These are phyloP conservation scores for Macrotyloma uniflorum DNA, from an alignment of 306 rosid species.

Conservation along the genomic window DNA sequence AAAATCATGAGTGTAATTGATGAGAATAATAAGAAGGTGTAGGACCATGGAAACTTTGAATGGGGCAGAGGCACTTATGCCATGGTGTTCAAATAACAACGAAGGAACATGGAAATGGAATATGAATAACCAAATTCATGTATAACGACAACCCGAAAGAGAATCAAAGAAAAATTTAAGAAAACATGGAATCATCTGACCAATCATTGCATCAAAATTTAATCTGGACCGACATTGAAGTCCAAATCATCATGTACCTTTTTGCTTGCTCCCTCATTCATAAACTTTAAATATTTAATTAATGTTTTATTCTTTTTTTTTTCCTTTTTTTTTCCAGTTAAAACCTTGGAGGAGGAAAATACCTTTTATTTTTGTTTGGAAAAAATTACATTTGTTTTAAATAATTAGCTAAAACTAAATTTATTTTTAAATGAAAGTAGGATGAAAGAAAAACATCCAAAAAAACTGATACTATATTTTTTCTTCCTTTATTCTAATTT, in stretches of 20 bases:
- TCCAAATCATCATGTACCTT: not conserved
- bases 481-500: too few relatives aligned
- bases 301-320: not conserved
- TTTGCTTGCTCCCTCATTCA: not conserved
- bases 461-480: too few relatives aligned
- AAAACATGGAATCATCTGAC: constrained; percentile 6
- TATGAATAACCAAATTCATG: not conserved
- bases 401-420: too few relatives aligned
- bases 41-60: not conserved
- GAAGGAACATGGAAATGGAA: constrained; percentile 6
- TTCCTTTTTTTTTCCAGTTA: too few relatives aligned
- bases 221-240: not conserved
- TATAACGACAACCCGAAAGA: not conserved
- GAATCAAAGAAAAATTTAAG: not conserved
- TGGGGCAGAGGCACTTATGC: not conserved
- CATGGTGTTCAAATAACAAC: not conserved
- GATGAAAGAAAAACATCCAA: too few relatives aligned
- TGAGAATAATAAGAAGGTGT: not conserved
- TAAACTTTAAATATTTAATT: not conserved
- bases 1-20: not conserved
- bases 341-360: too few relatives aligned
- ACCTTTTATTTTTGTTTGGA: too few relatives aligned
- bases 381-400: too few relatives aligned
- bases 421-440: too few relatives aligned
- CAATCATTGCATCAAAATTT: constrained; percentile 19